Evolutionary conservation across 768 basidiomycete species (phyloP), one percentile per base, ranked within the genome.

Genomic region (Dentipellis fragilis): DNA sequence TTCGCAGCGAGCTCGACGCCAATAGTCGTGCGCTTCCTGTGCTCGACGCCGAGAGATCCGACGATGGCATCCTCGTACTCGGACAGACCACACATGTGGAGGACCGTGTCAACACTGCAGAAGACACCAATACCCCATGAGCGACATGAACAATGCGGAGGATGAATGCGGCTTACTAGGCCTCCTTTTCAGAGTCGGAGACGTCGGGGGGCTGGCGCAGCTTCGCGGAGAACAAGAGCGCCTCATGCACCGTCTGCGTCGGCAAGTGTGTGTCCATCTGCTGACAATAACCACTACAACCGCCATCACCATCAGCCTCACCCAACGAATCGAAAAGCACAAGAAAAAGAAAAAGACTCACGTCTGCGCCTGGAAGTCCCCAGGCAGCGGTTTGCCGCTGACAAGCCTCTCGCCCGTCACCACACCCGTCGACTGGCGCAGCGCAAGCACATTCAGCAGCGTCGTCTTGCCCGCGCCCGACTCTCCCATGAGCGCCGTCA

Each of bases 1-100:
- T 91, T 93, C 6, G 90, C 88, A 49, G 89, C 90, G 11, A 94
- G 73, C 66, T 93, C 90, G 37, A 93, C 90, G 22, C 80, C 91
- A 57, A 93, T 93, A 0, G 90, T 93, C 0, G 88, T 83, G 9
- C 91, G 77, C 70, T 93, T 94, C 50, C 81, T 76, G 57, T 85
- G 80, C 60, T 91, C 87, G 21, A 87, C 78, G 2, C 81, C 79
- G 2, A 87, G 71, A 37, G 80, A 77, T 19, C 81, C 84, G 10
- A 89, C 81, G 62, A 85, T 73, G 3, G 84, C 87, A 53, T 89
- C 84, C 8, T 74, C 84, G 48, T 80, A 74, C 9, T 75, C 78
- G 52, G 81, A 78, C 52, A 90, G 66, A 48, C 86, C 87, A 57
- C 80, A 72, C 66, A 91, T 82, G 69, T 71, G 72, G 57, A 84